Percentiles rank a stretch among this genome's conserved stretches.
phyloP scores from a whole-genome alignment of 2,329 filamentous ascomycete species.

The Fusarium lateritium region DNA sequence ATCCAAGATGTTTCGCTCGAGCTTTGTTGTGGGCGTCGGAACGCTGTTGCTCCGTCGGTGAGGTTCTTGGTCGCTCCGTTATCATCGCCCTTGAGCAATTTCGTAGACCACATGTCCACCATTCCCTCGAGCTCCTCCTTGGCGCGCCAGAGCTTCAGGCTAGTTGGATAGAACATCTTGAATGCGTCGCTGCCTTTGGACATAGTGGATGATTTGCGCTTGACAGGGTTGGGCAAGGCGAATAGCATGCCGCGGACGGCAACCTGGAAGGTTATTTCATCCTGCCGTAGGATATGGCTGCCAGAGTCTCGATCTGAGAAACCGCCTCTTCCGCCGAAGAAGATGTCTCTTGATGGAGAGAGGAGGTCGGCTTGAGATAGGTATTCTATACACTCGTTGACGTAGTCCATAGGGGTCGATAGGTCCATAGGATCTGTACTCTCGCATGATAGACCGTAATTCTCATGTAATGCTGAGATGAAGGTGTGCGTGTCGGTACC shows the following conservation, averaged over 20 bases:
- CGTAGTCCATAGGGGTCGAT: slow-evolving; percentile 78
- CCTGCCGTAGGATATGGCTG: slow-evolving; percentile 85
- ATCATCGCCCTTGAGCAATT: slow-evolving; percentile 70
- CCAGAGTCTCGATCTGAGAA: slow-evolving; percentile 69
- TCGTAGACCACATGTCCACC: slow-evolving; percentile 77
- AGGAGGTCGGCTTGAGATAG: slow-evolving; percentile 92
- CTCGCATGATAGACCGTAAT: slow-evolving; percentile 89
- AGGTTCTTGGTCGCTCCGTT: slow-evolving; percentile 55
- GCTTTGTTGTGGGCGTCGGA: slow-evolving; percentile 59
- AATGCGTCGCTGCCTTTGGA: slow-evolving; percentile 72
- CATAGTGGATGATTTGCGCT: slow-evolving; percentile 68
- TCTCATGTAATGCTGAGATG: slow-evolving; percentile 91
- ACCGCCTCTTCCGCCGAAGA: slow-evolving; percentile 74
- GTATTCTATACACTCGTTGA: slow-evolving; percentile 88
- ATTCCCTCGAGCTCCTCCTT: slow-evolving; percentile 85
- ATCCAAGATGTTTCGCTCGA: slow-evolving; percentile 53
- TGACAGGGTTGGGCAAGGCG: slow-evolving; percentile 87
- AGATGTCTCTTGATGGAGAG: slow-evolving; percentile 78
- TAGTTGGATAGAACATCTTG: slow-evolving; percentile 94
- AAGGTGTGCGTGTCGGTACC: slow-evolving; percentile 95
- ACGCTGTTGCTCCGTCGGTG: slow-evolving; percentile 64
- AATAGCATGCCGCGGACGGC: slow-evolving; percentile 90
- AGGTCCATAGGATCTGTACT: slow-evolving; percentile 64
- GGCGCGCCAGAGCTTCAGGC: slow-evolving; percentile 85
- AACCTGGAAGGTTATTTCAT: slow-evolving; percentile 94